Evolutionary conservation across 2,329 filamentous ascomycete species (phyloP).

Genomic region (Neocatenulostroma microsporum): DNA sequence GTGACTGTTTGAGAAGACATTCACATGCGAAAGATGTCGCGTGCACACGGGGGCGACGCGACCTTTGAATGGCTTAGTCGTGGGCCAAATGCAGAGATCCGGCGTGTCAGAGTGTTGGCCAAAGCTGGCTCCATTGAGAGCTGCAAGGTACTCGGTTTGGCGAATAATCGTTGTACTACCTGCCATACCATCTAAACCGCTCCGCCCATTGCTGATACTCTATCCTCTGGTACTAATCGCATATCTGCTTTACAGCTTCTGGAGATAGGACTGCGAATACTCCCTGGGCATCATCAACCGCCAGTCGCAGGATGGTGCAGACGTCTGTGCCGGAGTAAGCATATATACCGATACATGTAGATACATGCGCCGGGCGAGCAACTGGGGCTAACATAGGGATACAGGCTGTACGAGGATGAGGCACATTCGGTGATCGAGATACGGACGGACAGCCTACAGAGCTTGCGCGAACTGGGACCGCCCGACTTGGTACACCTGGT

Average conservation of each 20-base stretch:
- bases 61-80: background rate
- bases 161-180: too few relatives aligned
- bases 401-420: conserved; percentile 86
- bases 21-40: conserved; percentile 2
- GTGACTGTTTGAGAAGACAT: background rate
- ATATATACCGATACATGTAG: background rate
- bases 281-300: background rate
- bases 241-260: too few relatives aligned
- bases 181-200: too few relatives aligned
- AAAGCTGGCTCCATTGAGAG: too few relatives aligned
- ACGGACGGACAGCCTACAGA: conserved; percentile 78
- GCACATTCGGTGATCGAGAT: conserved; percentile 86
- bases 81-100: too few relatives aligned
- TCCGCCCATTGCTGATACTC: background rate
- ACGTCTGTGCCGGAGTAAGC: conserved; percentile 29
- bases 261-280: too few relatives aligned
- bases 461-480: conserved; percentile 84
- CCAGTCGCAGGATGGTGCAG: conserved; percentile 16
- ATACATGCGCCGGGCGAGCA: too few relatives aligned
- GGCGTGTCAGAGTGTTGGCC: too few relatives aligned
- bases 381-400: background rate
- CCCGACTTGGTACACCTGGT: conserved; percentile 93
- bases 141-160: too few relatives aligned
- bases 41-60: conserved; percentile 1
- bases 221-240: background rate